Conservation (phyloP, 495 filamentous ascomycete genomes). For the Annulohypoxylon stygium region DNA sequence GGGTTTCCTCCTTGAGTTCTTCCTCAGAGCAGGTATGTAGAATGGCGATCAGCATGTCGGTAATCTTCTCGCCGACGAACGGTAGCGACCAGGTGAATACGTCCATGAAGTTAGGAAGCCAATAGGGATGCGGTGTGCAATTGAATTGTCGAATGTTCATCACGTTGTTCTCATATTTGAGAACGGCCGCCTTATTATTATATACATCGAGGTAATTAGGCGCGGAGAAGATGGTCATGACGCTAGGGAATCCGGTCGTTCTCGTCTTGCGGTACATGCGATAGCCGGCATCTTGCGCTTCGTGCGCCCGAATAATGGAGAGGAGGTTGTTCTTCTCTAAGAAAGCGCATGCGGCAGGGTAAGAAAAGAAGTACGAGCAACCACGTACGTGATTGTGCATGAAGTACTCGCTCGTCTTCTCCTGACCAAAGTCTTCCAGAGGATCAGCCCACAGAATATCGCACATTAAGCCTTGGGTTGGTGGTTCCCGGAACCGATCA, state of each 20-base stretch:
- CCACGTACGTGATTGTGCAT: slow-evolving; percentile 98
- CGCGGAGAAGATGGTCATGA: slow-evolving; percentile 99
- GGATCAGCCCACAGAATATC: slow-evolving; percentile 99
- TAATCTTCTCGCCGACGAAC: slow-evolving; percentile 99
- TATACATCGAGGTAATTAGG: slow-evolving; percentile 99
- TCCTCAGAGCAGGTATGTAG: slow-evolving; percentile 98
- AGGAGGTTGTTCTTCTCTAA: slow-evolving; percentile 98
- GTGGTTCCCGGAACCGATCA: slow-evolving; percentile 96
- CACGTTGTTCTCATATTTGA: slow-evolving; percentile 99
- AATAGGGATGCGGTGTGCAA: slow-evolving; percentile 98
- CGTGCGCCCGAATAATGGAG: slow-evolving; percentile 98
- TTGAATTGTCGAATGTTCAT: slow-evolving; percentile 99
- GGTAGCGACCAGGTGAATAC: slow-evolving; percentile 99
- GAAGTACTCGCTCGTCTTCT: slow-evolving; percentile 97
- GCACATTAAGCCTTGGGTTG: slow-evolving; percentile 98
- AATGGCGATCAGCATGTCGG: slow-evolving; percentile 99
- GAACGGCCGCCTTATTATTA: slow-evolving; percentile 98
- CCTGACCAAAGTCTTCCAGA: slow-evolving; percentile 98
- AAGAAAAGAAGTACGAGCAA: slow-evolving; percentile 99
- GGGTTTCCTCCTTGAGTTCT: slow-evolving; percentile 87
- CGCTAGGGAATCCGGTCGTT: slow-evolving; percentile 97
- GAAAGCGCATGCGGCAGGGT: slow-evolving; percentile 97
- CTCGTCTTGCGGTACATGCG: slow-evolving; percentile 99
- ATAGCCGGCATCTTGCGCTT: slow-evolving; percentile 98
- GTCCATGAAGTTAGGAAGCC: slow-evolving; percentile 99